Evolutionary conservation across 2,329 filamentous ascomycete genomes (phyloP).

Genomic region (Aspergillus sp.): DNA sequence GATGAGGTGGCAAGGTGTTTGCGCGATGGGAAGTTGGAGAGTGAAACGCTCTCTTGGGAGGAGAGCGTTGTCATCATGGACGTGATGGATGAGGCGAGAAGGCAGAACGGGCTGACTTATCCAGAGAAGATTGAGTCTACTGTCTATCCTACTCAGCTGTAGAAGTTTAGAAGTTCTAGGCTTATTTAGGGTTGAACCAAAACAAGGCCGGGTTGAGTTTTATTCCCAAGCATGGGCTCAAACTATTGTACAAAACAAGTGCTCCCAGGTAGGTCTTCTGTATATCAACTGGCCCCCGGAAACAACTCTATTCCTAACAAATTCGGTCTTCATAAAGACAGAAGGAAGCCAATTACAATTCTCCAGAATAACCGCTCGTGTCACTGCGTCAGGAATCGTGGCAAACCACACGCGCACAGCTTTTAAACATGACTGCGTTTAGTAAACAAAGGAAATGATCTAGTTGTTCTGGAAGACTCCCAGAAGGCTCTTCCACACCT

Average conservation of each 20-base stretch:
- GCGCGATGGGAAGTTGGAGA: slow-evolving; percentile 77
- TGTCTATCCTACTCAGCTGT: slow-evolving; percentile 55
- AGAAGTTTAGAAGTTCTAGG: slow-evolving; percentile 8
- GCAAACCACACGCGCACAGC: slow-evolving; percentile 6
- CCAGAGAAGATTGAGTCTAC: slow-evolving; percentile 68
- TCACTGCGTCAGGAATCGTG: slow-evolving; percentile 2
- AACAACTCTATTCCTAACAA: slow-evolving; percentile 20
- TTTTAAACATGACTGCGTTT: slow-evolving; percentile 13
- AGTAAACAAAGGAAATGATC: slow-evolving; percentile 8
- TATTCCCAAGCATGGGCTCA: slow-evolving; percentile 21
- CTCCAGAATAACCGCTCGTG: slow-evolving; percentile 8
- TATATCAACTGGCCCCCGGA: slow-evolving; percentile 23
- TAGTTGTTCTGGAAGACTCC: slow-evolving; percentile 74
- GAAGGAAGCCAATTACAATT: slow-evolving; percentile 14
- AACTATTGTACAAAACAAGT: slow-evolving; percentile 39
- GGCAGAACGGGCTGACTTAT: slow-evolving; percentile 65
- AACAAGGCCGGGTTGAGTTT: neutral
- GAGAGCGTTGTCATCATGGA: slow-evolving; percentile 90
- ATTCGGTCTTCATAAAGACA: slow-evolving; percentile 5
- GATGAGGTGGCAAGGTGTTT: slow-evolving; percentile 77
- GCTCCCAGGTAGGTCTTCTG: slow-evolving; percentile 23
- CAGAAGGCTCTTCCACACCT: slow-evolving; percentile 93
- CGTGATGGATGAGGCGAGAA: slow-evolving; percentile 71
- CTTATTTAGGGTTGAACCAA: neutral
- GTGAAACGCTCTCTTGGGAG: slow-evolving; percentile 68